Conservation (phyloP, 2,329 filamentous ascomycete species). For the Bipolaris sorokiniana region DNA sequence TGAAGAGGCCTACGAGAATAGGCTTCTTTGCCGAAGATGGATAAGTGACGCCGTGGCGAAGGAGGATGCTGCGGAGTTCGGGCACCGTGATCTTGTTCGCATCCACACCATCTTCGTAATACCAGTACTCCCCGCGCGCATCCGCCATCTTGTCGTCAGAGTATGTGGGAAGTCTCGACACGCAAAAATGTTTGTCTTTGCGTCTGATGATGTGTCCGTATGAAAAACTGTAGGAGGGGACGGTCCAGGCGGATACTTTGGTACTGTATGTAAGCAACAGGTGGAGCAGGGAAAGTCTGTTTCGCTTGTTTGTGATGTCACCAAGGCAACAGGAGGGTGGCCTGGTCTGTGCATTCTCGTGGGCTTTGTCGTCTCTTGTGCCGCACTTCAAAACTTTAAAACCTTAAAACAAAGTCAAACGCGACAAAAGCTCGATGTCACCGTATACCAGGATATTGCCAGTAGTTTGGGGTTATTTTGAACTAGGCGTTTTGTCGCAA, state of each 20-base stretch:
- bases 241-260: conserved; percentile 6
- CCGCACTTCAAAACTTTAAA: not conserved
- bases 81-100: conserved; percentile 83
- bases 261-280: not conserved
- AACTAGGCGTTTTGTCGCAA: not conserved
- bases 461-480: not conserved
- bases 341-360: conserved; percentile 3
- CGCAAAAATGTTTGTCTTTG: not conserved
- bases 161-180: not conserved
- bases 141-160: conserved; percentile 35
- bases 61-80: conserved; percentile 85
- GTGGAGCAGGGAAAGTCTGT: conserved; percentile 21
- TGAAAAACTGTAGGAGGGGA: not conserved
- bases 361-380: not conserved
- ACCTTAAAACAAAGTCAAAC: not conserved
- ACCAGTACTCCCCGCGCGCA: conserved; percentile 55
- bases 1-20: conserved; percentile 84
- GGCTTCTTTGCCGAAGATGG: conserved; percentile 90
- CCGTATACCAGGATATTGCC: not conserved
- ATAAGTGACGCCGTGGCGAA: conserved; percentile 85
- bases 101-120: conserved; percentile 87
- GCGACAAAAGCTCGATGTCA: not conserved
- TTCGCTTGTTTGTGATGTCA: conserved; percentile 32
- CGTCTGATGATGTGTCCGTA: not conserved
- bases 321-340: conserved; percentile 24